These are phyloP conservation scores for Antarctomyces pellizariae DNA, from an alignment of 495 filamentous ascomycete genomes.

Conservation along the genomic window DNA sequence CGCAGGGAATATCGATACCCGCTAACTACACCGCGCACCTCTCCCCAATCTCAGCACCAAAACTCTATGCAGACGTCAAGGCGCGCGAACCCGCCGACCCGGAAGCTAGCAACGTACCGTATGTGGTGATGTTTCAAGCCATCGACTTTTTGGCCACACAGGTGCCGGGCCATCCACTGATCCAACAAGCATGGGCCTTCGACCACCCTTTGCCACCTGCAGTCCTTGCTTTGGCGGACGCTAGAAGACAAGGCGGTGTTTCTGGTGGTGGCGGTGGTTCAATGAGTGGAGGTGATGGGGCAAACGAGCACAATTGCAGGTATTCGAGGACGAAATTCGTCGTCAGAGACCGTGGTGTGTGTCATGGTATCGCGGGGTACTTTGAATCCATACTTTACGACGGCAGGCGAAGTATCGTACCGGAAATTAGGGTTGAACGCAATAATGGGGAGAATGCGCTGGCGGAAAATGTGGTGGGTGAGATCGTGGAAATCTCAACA, in stretches of 20 bases:
- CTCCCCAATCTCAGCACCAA: constrained; percentile 75
- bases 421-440: constrained; percentile 1
- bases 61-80: constrained; percentile 57
- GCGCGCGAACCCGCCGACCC: constrained; percentile 33
- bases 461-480: constrained; percentile 10
- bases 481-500: constrained; percentile 65
- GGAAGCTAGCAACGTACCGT: constrained; percentile 58
- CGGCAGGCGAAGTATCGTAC: too few species aligned
- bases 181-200: constrained; percentile 52
- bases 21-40: constrained; percentile 77
- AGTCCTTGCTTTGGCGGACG: constrained; percentile 25
- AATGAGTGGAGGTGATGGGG: constrained; percentile 30
- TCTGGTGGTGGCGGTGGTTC: constrained; percentile 31
- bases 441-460: constrained; percentile 1
- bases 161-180: constrained; percentile 27
- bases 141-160: constrained; percentile 54
- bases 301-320: constrained; percentile 76
- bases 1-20: constrained; percentile 80
- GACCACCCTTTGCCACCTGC: constrained; percentile 26
- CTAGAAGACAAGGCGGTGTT: constrained; percentile 28
- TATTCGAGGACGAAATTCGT: constrained; percentile 53
- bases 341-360: constrained; percentile 47
- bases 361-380: constrained; percentile 82
- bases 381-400: constrained; percentile 84
- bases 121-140: constrained; percentile 80